Evolutionary conservation across 106 monocot species (phyloP), one percentile per base, ranked within the genome.

Genomic region (Dendrobium chrysotoxum): DNA sequence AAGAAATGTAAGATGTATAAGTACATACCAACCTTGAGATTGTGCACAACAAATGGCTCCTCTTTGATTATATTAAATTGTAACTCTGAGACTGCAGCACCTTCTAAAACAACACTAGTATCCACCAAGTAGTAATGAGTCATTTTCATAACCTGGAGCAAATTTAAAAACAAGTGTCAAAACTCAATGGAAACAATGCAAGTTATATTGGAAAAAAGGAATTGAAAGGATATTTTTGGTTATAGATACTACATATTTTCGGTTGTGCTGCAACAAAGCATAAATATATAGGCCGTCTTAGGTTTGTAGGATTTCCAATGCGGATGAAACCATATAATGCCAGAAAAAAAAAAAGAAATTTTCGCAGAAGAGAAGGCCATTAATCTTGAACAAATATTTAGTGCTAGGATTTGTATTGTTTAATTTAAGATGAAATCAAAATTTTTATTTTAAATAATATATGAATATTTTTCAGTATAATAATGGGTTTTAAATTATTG

Each of bases 81-180:
- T 79, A 99, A 86, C 26, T 82, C 88, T 40, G 99, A 99, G 40
- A 99, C 99, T 66, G 99, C 99, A 79, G 95, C 95, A 85, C 99
- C 99, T 80, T 92, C 89, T 78, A 88, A 17, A 46, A 99, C 88
- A 39, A 93, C 93, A 79, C 99, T 99, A 74, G 99, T 93, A 80
- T 99, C 99, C 20, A 99, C 91, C 64, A 95, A 81, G 82, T 99
- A 99, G 72, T 93, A 95, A 77, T 95, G 95, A 17, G 95, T 99
- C 89, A 91, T 93, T 82, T 95, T 86, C 93, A 99, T 99, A 61
- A 99, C 95, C 99, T 99, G 84, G 79, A 83, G 75, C 57, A 77
- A 50, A 75, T 45, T 23, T 18, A 81, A 75, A 40, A 55, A 54
- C 50, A 12, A 30, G 4, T 31, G 39, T 12, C 28, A 17, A 41